A percentile compares a stretch with the other conserved stretches of the same genome.
Evolutionary conservation across 1,284 basidiomycete species (phyloP).

Genomic region (Papiliotrema nemorosa): DNA sequence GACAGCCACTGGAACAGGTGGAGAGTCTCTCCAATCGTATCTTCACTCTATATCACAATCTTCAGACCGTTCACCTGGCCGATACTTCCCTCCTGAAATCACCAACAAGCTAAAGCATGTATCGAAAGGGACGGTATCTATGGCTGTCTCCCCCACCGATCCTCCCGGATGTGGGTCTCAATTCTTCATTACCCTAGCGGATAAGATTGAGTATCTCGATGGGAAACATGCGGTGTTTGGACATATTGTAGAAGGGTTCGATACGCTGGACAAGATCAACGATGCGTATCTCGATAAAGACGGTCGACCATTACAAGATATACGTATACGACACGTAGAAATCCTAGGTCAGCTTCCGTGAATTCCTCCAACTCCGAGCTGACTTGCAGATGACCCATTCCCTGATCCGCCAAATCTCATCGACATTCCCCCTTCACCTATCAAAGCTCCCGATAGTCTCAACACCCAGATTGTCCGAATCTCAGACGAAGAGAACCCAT

Average conservation of each 20-base stretch:
- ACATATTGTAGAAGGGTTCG: conserved; percentile 88
- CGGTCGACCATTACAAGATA: conserved; percentile 85
- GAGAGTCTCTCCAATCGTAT: conserved; percentile 76
- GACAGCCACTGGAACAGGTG: conserved; percentile 88
- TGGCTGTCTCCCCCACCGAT: conserved; percentile 77
- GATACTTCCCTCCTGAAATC: conserved; percentile 84
- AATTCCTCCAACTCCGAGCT: neutral
- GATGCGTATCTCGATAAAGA: conserved; percentile 84
- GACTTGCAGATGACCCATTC: conserved; percentile 79
- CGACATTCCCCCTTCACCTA: conserved; percentile 72
- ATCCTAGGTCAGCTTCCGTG: conserved; percentile 65
- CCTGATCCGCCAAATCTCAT: conserved; percentile 74
- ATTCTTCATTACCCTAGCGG: conserved; percentile 90
- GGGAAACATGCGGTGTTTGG: conserved; percentile 95
- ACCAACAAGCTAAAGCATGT: conserved; percentile 74
- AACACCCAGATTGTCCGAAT: conserved; percentile 61
- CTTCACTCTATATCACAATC: conserved; percentile 53
- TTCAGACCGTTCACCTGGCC: conserved; percentile 51
- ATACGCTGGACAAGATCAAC: conserved; percentile 89
- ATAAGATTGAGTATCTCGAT: conserved; percentile 90
- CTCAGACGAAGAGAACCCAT: conserved; percentile 83
- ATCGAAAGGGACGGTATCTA: conserved; percentile 84
- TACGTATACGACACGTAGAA: conserved; percentile 87
- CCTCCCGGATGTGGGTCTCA: conserved; percentile 85
- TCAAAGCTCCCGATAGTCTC: conserved; percentile 67